phyloP scores from a whole-genome alignment of 441 rosid genomes.

The Hypseocharis bilobata region DNA sequence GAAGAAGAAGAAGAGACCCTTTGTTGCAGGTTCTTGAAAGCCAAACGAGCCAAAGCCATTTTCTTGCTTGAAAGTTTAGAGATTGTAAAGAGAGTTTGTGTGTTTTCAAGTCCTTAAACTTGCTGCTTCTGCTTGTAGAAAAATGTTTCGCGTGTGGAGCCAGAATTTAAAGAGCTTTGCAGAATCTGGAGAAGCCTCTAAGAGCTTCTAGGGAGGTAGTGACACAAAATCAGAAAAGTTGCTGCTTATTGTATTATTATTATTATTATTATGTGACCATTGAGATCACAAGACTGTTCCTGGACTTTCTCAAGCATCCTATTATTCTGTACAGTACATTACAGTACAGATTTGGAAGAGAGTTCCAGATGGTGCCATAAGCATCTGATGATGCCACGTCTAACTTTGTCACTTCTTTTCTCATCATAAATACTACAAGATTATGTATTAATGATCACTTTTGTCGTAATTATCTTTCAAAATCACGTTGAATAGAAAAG shows the following conservation, averaged over 20 bases:
- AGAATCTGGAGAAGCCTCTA: background rate
- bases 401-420: too few relatives aligned
- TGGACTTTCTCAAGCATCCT: background rate
- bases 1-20: conserved; percentile 31
- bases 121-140: background rate
- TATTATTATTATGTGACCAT: background rate
- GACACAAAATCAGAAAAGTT: background rate
- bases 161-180: background rate
- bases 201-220: background rate
- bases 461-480: too few relatives aligned
- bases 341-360: too few relatives aligned
- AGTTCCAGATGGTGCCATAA: too few relatives aligned
- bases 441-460: too few relatives aligned
- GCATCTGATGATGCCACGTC: too few relatives aligned
- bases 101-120: background rate
- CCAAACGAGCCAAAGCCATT: conserved; percentile 65
- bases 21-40: conserved; percentile 41
- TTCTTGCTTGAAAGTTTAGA: background rate
- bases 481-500: too few relatives aligned
- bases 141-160: background rate
- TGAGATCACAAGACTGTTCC: background rate
- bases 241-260: too few relatives aligned
- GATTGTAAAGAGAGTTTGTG: background rate
- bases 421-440: too few relatives aligned
- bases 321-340: too few relatives aligned